These are phyloP conservation scores for Xylaria hypoxylon DNA, from an alignment of 2,329 filamentous ascomycete genomes.

Conservation along the genomic window DNA sequence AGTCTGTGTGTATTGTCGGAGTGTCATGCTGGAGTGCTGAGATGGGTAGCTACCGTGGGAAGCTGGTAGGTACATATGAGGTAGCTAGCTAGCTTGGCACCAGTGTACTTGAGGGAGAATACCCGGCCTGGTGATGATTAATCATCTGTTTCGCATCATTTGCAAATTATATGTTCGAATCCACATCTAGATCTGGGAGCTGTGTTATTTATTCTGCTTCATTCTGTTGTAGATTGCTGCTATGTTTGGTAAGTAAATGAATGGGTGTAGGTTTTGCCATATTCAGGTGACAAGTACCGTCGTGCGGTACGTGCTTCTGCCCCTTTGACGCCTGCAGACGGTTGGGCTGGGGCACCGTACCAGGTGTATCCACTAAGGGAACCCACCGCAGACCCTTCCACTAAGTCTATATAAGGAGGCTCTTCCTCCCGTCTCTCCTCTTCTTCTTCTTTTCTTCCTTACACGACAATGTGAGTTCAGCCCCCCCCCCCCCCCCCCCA, in stretches of 20 bases:
- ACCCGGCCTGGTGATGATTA: constrained; percentile 1
- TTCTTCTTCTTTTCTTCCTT: constrained; percentile 61
- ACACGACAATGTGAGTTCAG: constrained; percentile 70
- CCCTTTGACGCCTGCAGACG: no score
- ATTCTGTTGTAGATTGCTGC: background rate
- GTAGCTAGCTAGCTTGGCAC: background rate
- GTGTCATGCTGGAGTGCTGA: background rate
- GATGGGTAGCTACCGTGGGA: background rate
- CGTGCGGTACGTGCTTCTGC: no score
- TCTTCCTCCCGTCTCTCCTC: constrained; percentile 49
- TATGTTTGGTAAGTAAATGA: no score
- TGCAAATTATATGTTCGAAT: background rate
- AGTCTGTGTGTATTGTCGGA: constrained; percentile 7
- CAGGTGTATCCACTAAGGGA: no score
- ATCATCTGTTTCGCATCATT: background rate
- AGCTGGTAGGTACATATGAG: background rate
- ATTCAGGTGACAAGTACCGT: no score
- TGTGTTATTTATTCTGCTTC: background rate
- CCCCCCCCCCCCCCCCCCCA: constrained; percentile 55
- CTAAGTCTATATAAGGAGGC: constrained; percentile 55
- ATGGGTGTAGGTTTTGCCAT: no score
- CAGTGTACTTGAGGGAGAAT: background rate
- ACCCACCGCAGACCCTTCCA: background rate
- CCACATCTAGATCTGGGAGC: background rate
- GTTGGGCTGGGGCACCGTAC: no score